Evolutionary conservation across 352 stramenopile genomes (phyloP).

Genomic region (Globisporangium canariense): DNA sequence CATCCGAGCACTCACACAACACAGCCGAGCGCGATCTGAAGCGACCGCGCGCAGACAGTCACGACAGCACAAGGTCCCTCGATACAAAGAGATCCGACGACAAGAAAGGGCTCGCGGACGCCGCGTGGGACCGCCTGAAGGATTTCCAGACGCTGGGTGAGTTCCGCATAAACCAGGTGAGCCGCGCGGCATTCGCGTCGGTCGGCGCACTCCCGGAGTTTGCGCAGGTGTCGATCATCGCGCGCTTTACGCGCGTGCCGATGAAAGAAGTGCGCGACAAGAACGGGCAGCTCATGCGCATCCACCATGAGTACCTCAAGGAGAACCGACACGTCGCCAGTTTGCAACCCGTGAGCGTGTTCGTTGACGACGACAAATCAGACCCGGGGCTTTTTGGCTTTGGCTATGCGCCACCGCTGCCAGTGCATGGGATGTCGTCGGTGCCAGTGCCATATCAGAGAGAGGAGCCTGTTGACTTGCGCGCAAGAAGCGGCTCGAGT

Average conservation of each 20-base stretch:
- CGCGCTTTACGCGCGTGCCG: conserved; percentile 58
- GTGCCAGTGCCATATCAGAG: conserved; percentile 52
- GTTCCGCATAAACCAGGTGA: conserved; percentile 73
- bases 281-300: conserved; percentile 71
- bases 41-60: conserved; percentile 25
- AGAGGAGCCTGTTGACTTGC: conserved; percentile 24
- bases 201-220: conserved; percentile 72
- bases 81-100: conserved; percentile 27
- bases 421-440: conserved; percentile 42
- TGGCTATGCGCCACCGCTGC: conserved; percentile 70
- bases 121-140: conserved; percentile 73
- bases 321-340: conserved; percentile 61
- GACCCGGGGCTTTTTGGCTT: conserved; percentile 59
- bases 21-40: conserved; percentile 5
- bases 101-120: conserved; percentile 52
- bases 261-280: conserved; percentile 72
- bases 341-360: conserved; percentile 46
- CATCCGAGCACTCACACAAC: conserved; percentile 13
- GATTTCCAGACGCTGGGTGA: conserved; percentile 54
- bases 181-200: conserved; percentile 59
- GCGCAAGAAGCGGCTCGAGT: background rate
- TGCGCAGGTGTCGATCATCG: conserved; percentile 66
- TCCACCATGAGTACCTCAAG: conserved; percentile 67
- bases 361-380: conserved; percentile 37
- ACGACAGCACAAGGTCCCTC: conserved; percentile 21